phyloP scores from a whole-genome alignment of 2,329 filamentous ascomycete genomes.

The Diatrype stigma region DNA sequence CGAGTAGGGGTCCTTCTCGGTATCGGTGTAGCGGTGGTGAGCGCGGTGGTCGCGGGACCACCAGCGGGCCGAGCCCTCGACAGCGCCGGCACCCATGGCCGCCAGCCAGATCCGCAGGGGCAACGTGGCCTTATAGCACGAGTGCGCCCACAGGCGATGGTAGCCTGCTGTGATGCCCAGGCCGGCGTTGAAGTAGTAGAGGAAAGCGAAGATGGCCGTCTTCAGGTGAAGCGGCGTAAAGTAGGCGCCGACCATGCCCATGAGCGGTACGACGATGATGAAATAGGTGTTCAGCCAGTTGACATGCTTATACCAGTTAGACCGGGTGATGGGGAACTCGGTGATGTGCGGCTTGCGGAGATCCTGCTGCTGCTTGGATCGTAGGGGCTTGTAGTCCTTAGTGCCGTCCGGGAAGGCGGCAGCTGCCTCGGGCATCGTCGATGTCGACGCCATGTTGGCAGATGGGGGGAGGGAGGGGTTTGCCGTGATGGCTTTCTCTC shows the following conservation, averaged over 20 bases:
- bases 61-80: conserved; percentile 47
- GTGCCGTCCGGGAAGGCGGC: conserved; percentile 49
- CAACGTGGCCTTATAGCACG: conserved; percentile 38
- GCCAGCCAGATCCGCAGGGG: conserved; percentile 46
- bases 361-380: conserved; percentile 55
- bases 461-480: not conserved
- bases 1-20: conserved; percentile 48
- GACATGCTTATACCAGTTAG: conserved; percentile 88
- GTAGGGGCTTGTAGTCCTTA: conserved; percentile 50
- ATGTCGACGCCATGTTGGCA: conserved; percentile 22
- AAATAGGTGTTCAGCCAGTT: conserved; percentile 88
- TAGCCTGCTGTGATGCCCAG: conserved; percentile 34
- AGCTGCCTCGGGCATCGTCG: conserved; percentile 27
- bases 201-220: conserved; percentile 39
- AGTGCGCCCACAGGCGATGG: conserved; percentile 39
- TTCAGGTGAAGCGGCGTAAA: conserved; percentile 59
- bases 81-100: conserved; percentile 41
- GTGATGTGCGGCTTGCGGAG: conserved; percentile 86
- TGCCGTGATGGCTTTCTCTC: not conserved
- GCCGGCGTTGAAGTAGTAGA: conserved; percentile 32
- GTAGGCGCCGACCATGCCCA: conserved; percentile 68
- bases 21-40: conserved; percentile 50
- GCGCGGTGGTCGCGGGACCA: conserved; percentile 46
- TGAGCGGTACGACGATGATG: conserved; percentile 72
- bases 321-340: conserved; percentile 72